phyloP scores from a whole-genome alignment of 148 eudicot species.

The Persicaria tinctoria region DNA sequence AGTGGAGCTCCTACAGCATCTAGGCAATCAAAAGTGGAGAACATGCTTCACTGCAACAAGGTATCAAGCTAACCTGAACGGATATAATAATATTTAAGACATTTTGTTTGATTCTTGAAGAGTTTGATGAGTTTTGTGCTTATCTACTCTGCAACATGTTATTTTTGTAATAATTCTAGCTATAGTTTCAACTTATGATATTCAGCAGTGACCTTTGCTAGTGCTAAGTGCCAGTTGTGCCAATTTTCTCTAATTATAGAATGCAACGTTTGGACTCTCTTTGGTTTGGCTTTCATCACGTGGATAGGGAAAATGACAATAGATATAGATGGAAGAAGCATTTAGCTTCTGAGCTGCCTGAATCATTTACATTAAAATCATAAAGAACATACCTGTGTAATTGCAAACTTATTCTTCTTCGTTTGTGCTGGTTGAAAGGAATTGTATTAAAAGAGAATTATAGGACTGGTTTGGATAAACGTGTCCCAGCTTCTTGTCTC shows the following conservation, averaged over 20 bases:
- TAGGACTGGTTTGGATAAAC: no score
- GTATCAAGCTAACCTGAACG: conserved; percentile 23
- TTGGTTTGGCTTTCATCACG: no score
- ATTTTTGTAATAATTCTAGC: not conserved
- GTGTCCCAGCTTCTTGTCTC: not conserved
- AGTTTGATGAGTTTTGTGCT: not conserved
- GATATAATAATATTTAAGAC: not conserved
- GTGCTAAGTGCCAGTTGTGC: no score
- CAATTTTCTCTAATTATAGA: no score
- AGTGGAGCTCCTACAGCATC: conserved; percentile 66
- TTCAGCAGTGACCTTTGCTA: no score
- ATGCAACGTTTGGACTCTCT: no score
- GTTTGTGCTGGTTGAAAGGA: not conserved
- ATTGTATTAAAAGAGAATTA: not conserved
- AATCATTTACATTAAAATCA: not conserved
- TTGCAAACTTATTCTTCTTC: not conserved
- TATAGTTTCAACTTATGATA: not conserved
- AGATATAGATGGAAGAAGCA: no score
- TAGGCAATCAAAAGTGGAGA: conserved; percentile 58
- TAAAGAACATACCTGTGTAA: not conserved
- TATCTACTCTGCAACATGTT: not conserved
- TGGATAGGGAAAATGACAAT: no score
- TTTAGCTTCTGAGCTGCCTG: no score
- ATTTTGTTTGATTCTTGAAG: not conserved
- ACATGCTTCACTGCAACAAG: conserved; percentile 36